A percentile compares a stretch with the other conserved stretches of the same genome.
These are phyloP conservation scores for Lodderomyces beijingensis DNA, from an alignment of 1,139 yeast species.

Conservation along the genomic window DNA sequence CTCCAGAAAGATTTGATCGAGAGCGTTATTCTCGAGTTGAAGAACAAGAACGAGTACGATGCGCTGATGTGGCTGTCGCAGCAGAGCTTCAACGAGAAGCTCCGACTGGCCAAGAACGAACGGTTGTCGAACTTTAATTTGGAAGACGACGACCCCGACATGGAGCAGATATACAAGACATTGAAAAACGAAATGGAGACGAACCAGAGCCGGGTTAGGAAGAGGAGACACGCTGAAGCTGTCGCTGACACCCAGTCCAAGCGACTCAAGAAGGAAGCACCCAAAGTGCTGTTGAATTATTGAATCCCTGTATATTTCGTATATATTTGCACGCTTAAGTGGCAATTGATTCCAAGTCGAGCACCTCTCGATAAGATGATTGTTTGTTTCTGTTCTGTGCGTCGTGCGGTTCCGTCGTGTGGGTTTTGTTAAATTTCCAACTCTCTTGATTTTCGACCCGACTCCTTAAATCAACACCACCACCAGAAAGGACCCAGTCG, in stretches of 20 bases:
- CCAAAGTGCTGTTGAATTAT: not conserved
- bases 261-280: not conserved
- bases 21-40: slow-evolving; percentile 41
- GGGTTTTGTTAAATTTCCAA: no score
- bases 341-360: no score
- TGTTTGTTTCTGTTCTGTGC: no score
- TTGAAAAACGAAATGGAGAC: slow-evolving; percentile 2
- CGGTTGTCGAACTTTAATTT: slow-evolving; percentile 11
- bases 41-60: slow-evolving; percentile 8
- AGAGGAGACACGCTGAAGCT: slow-evolving; percentile 1
- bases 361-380: no score
- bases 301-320: not conserved
- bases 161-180: slow-evolving; percentile 2
- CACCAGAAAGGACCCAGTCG: no score
- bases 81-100: slow-evolving; percentile 17
- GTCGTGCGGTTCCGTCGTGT: no score
- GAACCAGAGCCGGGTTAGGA: slow-evolving; percentile 1
- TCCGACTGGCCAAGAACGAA: slow-evolving; percentile 24
- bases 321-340: no score
- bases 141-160: slow-evolving; percentile 1
- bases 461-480: no score
- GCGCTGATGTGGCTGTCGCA: slow-evolving; percentile 16
- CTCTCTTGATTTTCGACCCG: no score
- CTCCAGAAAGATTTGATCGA: slow-evolving; percentile 59
- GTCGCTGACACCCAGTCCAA: not conserved